These are phyloP conservation scores for Phytomonas francai DNA, from an alignment of 208 protist genomes.

Conservation along the genomic window DNA sequence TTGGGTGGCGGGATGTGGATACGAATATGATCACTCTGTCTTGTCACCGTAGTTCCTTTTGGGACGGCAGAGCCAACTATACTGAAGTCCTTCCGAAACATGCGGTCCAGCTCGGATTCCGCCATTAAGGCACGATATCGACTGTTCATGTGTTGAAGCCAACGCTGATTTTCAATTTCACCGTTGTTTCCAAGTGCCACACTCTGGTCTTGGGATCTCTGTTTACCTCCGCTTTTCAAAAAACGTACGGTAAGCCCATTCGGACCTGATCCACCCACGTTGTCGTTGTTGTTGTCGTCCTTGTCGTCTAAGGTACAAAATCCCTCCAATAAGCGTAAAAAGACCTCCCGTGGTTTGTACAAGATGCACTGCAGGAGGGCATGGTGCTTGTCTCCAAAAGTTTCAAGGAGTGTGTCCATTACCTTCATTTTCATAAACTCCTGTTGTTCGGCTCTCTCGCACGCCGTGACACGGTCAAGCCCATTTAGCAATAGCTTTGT, in stretches of 20 bases:
- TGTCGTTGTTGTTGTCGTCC: slow-evolving; percentile 22
- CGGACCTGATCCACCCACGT: slow-evolving; percentile 10
- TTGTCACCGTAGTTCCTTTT: slow-evolving; percentile 45
- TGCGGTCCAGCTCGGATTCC: slow-evolving; percentile 78
- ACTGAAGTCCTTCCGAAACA: slow-evolving; percentile 79
- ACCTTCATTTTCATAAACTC: slow-evolving; percentile 54
- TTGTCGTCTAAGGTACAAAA: slow-evolving; percentile 82
- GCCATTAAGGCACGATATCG: slow-evolving; percentile 80
- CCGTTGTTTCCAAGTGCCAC: slow-evolving; percentile 34
- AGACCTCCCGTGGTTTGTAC: slow-evolving; percentile 73
- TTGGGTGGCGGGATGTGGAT: slow-evolving; percentile 79
- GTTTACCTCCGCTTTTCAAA: slow-evolving; percentile 40
- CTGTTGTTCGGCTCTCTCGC: slow-evolving; percentile 53
- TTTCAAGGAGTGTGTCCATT: slow-evolving; percentile 72
- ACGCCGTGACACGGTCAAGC: slow-evolving; percentile 71
- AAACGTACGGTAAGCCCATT: slow-evolving; percentile 58
- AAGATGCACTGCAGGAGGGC: slow-evolving; percentile 82
- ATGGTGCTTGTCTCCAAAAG: slow-evolving; percentile 72
- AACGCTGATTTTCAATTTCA: slow-evolving; percentile 51
- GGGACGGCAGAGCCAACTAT: slow-evolving; percentile 63
- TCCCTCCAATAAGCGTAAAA: slow-evolving; percentile 78
- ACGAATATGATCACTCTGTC: slow-evolving; percentile 60
- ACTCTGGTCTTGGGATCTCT: slow-evolving; percentile 26
- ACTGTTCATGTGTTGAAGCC: slow-evolving; percentile 80
- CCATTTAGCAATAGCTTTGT: slow-evolving; percentile 86